Percentiles rank a stretch among this genome's conserved stretches.
Evolutionary conservation across 768 basidiomycete genomes (phyloP).

Genomic region (Pholiota molesta): DNA sequence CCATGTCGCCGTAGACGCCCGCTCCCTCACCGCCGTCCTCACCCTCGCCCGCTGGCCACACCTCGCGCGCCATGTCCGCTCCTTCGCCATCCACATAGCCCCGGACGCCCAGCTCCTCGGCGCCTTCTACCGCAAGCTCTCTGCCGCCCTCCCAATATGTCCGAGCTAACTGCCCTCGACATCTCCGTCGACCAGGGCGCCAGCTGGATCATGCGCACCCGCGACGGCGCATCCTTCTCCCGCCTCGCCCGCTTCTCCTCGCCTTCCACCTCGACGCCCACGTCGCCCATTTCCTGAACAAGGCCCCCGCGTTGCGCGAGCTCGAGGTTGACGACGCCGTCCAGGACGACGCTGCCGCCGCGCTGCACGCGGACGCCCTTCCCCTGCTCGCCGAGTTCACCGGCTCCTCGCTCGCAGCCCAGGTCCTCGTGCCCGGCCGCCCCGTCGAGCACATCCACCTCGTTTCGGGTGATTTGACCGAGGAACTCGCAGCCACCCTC

Average conservation of each 20-base stretch:
- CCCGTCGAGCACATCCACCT: conserved; percentile 68
- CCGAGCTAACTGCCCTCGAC: conserved; percentile 58
- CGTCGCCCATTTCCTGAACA: conserved; percentile 61
- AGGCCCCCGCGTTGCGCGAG: conserved; percentile 54
- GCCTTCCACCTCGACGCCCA: conserved; percentile 64
- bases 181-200: conserved; percentile 53
- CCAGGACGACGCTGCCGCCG: conserved; percentile 26
- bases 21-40: conserved; percentile 50
- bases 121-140: conserved; percentile 51
- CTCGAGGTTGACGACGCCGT: conserved; percentile 55
- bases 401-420: conserved; percentile 60
- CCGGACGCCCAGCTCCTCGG: conserved; percentile 41
- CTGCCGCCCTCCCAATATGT: conserved; percentile 62
- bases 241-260: conserved; percentile 58
- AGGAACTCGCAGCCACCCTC: conserved; percentile 55
- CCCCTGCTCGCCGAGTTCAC: conserved; percentile 58
- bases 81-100: conserved; percentile 58
- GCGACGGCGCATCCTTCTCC: conserved; percentile 37
- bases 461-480: conserved; percentile 59
- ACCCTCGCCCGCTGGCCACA: conserved; percentile 61
- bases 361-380: conserved; percentile 39
- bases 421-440: conserved; percentile 62
- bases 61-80: conserved; percentile 63
- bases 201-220: conserved; percentile 55
- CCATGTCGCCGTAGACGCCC: conserved; percentile 48